Base-by-base conservation (phyloP, 805 yeast genomes). In the Saturnispora kantuleensis region DNA sequence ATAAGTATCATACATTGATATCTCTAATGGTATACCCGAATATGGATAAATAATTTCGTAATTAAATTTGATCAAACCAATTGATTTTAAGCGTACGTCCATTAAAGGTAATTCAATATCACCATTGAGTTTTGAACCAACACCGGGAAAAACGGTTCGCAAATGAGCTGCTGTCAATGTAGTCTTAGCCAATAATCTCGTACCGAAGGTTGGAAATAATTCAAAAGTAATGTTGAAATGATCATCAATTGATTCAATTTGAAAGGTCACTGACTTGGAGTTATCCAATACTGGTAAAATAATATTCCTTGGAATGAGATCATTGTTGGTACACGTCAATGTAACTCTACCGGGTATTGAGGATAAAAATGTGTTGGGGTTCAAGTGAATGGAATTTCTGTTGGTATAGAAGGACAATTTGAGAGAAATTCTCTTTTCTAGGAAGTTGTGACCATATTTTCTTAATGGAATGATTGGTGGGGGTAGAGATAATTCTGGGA, bases 381-480 rank as follows among this genome's bases (percentile, higher is more conserved):
- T 65, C 29, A 77, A 54, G 28, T 62, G 61, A 41, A 73, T 64
- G 1, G 78, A 68, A 36, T 69, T 65, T 41, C 70, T 59, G 41
- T 67, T 68, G 31, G 69, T 65, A 37, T 79, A 77, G 54, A 88
- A 81, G 2, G 76, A 72, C 36, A 93, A 65, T 58, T 89, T 95
- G 29, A 93, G 72, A 50, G 88, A 78, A 4, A 86, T 86, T 60
- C 86, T 87, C 59, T 84, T 85, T 58, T 93, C 97, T 56, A 93
- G 66, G 67, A 88, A 93, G 60, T 87, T 93, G 63, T 93, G 98
- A 12, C 98, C 98, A 59, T 93, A 93, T 55, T 95, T 77, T 55
- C 96, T 73, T 44, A 93, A 67, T 0, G 98, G 98, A 41, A 93
- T 78, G 44, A 93, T 86, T 3, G 98, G 98, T 1, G 98, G 98